Percentiles rank a stretch among this genome's conserved stretches.
Evolutionary conservation across 225 moss, liverwort and hornwort species (phyloP).

Genomic region (Lunularia cruciata): DNA sequence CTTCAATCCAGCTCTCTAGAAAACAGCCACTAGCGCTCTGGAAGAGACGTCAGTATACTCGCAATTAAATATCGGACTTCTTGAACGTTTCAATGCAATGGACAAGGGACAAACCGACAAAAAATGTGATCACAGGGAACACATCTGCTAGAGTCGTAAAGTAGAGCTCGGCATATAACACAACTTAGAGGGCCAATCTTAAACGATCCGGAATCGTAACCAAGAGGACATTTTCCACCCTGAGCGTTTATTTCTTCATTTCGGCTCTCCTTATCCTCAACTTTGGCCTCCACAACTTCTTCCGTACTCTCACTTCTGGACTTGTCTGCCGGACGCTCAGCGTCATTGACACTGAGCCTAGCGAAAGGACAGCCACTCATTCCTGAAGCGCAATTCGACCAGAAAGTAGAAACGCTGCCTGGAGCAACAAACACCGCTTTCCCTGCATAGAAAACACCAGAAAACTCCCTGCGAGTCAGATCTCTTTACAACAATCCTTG

Average conservation of each 20-base stretch:
- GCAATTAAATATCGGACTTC: too few species aligned
- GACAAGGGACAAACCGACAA: conserved; percentile 67
- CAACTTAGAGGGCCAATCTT: conserved; percentile 97
- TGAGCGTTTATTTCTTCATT: conserved; percentile 28
- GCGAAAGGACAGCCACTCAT: conserved; percentile 48
- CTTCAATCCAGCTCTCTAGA: too few species aligned
- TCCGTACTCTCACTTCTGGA: not conserved
- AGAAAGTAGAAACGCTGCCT: too few species aligned
- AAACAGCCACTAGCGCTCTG: too few species aligned
- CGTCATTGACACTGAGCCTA: conserved; percentile 38
- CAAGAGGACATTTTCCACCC: conserved; percentile 74
- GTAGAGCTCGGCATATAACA: conserved; percentile 81
- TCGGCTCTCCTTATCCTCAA: conserved; percentile 24
- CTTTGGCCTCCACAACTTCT: not conserved
- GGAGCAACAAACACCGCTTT: too few species aligned
- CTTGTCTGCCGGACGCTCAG: conserved; percentile 32
- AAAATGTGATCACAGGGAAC: conserved; percentile 87
- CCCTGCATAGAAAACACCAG: too few species aligned
- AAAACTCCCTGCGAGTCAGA: too few species aligned
- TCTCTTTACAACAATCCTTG: too few species aligned
- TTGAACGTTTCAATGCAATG: too few species aligned
- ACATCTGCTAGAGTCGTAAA: conserved; percentile 81
- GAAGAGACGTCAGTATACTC: too few species aligned
- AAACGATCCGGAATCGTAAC: conserved; percentile 86
- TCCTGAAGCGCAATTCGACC: conserved; percentile 18